Evolutionary conservation across 2,329 filamentous ascomycete genomes (phyloP), one percentile per base, ranked within the genome.

Genomic region (Daldinia sp.): DNA sequence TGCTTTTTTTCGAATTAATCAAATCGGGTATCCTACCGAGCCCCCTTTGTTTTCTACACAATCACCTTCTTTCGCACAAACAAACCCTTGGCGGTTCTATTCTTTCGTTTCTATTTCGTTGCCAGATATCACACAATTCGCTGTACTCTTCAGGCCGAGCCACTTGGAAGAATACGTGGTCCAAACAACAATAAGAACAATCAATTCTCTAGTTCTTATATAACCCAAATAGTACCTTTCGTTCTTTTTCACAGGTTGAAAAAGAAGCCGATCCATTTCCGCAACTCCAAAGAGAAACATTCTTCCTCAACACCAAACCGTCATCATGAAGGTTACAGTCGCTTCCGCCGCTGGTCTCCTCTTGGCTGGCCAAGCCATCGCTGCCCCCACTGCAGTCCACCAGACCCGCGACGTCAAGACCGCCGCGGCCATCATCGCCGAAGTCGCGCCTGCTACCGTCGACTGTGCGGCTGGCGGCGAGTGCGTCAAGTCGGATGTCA

Each of bases 401-500:
- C 11, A 27, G 7, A 9, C 50, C 17, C 58, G 64, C 15, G 61
- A 48, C 21, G 62, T 25, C 21, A 67, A 60, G 50, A 48, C 68
- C 1, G 74, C 79, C 8, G 73, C 73, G 17, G 70, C 74, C 32
- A 77, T 82, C 66, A 77, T 90, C 70, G 73, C 75, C 63, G 58
- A 76, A 51, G 87, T 92, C 73, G 83, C 85, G n/a, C 87, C 89
- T 2, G 73, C 69, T 2, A 86, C 89, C 1, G 73, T 74, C 15
- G 39, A 45, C 74, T 78, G 8, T 92, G 90, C 78, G 76, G 76
- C 1, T 80, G 77, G 39, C 5, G 73, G 81, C 11, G 78, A 93
- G 70, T 94, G 92, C 77, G 82, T 83, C 48, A 90, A 87, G 1
- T 87, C 89, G n/a, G 75, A 75, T 6, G 79, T 86, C 69, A 89